phyloP scores from a whole-genome alignment of 139 green algal genomes.

The Axilococcus clingmanii region DNA sequence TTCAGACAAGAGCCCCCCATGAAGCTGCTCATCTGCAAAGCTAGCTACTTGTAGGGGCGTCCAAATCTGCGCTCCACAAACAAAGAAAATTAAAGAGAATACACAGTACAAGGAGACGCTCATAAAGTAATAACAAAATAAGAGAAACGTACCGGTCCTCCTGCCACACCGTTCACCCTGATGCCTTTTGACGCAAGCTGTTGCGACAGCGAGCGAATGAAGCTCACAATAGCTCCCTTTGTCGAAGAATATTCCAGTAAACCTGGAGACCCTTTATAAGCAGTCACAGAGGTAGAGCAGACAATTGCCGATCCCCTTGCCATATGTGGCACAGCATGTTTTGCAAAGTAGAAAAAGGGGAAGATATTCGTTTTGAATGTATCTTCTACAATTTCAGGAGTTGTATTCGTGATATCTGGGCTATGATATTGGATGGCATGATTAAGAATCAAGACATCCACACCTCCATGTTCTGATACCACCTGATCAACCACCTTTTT shows the following conservation, averaged over 20 bases:
- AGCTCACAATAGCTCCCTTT: constrained; percentile 53
- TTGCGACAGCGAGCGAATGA: constrained; percentile 40
- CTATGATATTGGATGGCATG: constrained; percentile 16
- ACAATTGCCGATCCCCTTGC: constrained; percentile 49
- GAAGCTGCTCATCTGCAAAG: constrained; percentile 8
- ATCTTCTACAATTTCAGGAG: constrained; percentile 10
- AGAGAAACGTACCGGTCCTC: constrained; percentile 32
- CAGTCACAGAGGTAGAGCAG: constrained; percentile 53
- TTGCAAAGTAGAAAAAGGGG: constrained; percentile 53
- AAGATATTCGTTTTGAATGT: constrained; percentile 54
- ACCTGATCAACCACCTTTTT: constrained; percentile 21
- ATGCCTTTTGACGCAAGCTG: constrained; percentile 50
- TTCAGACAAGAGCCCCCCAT: too few relatives aligned
- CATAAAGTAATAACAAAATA: neutral
- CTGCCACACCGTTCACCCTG: constrained; percentile 64
- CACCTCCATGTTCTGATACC: constrained; percentile 7
- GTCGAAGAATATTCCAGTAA: constrained; percentile 34
- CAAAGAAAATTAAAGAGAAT: neutral
- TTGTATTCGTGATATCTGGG: constrained; percentile 2
- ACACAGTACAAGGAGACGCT: neutral
- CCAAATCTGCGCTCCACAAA: constrained; percentile 35
- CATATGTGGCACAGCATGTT: constrained; percentile 46
- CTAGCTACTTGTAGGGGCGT: constrained; percentile 55
- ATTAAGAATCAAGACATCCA: constrained; percentile 29
- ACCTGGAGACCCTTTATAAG: constrained; percentile 27